Percentiles rank a stretch among this genome's conserved stretches.
These are phyloP conservation scores for Populus nigra DNA, from an alignment of 345 rosid species.

Conservation along the genomic window DNA sequence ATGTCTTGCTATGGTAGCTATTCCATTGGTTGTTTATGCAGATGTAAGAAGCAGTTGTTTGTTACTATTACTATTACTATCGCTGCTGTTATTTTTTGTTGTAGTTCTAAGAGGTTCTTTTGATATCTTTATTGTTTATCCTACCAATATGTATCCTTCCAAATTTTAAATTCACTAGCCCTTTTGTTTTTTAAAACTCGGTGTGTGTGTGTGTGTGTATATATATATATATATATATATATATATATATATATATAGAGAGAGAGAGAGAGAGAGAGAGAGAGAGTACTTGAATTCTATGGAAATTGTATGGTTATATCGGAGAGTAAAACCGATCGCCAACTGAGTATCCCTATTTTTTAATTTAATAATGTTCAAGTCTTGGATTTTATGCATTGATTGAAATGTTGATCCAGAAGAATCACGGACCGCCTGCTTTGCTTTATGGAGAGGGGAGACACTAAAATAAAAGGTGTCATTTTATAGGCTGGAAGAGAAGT, in stretches of 20 bases:
- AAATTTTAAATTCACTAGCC: conserved; percentile 1
- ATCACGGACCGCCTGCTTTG: conserved; percentile 40
- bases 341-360: background rate
- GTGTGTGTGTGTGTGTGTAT: background rate
- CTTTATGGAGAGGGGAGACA: conserved; percentile 18
- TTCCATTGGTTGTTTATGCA: conserved; percentile 23
- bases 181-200: conserved; percentile 6
- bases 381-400: conserved; percentile 15
- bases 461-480: conserved; percentile 15
- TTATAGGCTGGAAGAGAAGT: conserved; percentile 32
- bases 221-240: too few species aligned
- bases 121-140: background rate
- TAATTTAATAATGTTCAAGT: background rate
- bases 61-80: background rate
- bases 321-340: conserved; percentile 2
- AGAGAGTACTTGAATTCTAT: background rate
- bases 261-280: too few species aligned
- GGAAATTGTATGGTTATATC: background rate
- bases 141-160: background rate
- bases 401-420: conserved; percentile 15
- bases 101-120: background rate
- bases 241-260: too few species aligned
- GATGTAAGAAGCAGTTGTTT: conserved; percentile 16
- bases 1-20: conserved; percentile 26
- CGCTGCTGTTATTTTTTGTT: background rate